Base-by-base conservation (phyloP, 208 protist species). In the Acanthamoeba culbertsoni region DNA sequence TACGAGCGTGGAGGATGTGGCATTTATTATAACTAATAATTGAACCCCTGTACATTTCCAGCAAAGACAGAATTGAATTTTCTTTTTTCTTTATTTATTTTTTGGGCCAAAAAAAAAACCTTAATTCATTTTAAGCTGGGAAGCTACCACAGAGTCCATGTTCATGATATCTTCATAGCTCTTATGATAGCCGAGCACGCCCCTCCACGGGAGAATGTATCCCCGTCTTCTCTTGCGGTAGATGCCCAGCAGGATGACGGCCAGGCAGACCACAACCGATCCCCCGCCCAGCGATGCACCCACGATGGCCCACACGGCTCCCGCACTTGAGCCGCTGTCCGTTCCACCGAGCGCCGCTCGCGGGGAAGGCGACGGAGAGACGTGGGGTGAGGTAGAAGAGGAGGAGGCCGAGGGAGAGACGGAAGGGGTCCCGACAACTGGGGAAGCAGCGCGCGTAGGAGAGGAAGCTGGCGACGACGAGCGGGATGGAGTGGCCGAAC, bases 1-100 rank as follows among this genome's bases (percentile, higher is more conserved):
- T 82, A 82, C 71, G 71, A 82, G 43, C 71, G 71, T 16, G 71
- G 71, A 8, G 71, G 71, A 35, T 82, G 71, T 26, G 71, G 71
- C 71, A 10, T 82, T 23, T 51, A 51, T 42, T 82, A 82, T 42
- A 33, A 26, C 71, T 77, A n/a, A 42, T 37, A n/a, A n/a, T n/a
- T n/a, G n/a, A n/a, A n/a, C n/a, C n/a, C n/a, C n/a, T n/a, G n/a
- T n/a, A n/a, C n/a, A n/a, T n/a, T n/a, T n/a, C n/a, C n/a, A n/a
- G n/a, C n/a, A n/a, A n/a, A n/a, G n/a, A n/a, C n/a, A n/a, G n/a
- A n/a, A n/a, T n/a, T n/a, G n/a, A n/a, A n/a, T n/a, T n/a, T n/a
- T n/a, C n/a, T n/a, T n/a, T n/a, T n/a, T n/a, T n/a, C n/a, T n/a
- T n/a, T n/a, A n/a, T n/a, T n/a, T n/a, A n/a, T n/a, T n/a, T n/a